Evolutionary conservation across 306 rosid species (phyloP).

Genomic region (Fragaria vesca): DNA sequence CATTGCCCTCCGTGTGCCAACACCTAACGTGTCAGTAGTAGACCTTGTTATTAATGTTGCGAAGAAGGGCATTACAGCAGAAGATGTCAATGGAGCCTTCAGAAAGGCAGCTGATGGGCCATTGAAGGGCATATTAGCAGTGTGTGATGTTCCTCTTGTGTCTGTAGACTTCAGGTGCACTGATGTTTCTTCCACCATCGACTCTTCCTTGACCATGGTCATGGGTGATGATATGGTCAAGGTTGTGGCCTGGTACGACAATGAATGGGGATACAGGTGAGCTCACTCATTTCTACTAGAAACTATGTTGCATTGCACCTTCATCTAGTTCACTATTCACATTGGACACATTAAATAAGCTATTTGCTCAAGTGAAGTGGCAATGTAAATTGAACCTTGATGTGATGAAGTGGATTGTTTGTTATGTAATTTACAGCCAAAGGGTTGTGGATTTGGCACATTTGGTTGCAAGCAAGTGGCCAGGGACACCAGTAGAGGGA

Average conservation of each 20-base stretch:
- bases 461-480: conserved; percentile 87
- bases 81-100: conserved; percentile 92
- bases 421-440: conserved; percentile 59
- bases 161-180: conserved; percentile 88
- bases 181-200: conserved; percentile 91
- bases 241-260: conserved; percentile 99
- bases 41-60: conserved; percentile 87
- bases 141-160: conserved; percentile 91
- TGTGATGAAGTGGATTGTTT: background rate
- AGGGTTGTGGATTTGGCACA: conserved; percentile 98
- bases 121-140: conserved; percentile 79
- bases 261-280: conserved; percentile 99
- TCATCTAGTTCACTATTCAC: background rate
- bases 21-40: conserved; percentile 93
- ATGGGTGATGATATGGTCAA: conserved; percentile 99
- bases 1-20: conserved; percentile 94
- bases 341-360: background rate
- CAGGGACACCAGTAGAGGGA: conserved; percentile 44
- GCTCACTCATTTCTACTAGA: conserved; percentile 2
- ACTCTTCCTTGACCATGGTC: conserved; percentile 94
- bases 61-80: conserved; percentile 85
- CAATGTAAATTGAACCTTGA: background rate
- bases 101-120: conserved; percentile 91
- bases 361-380: background rate
- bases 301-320: background rate